Evolutionary conservation across 208 protist species (phyloP), one percentile per base, ranked within the genome.

Genomic region (Trypanosoma lewisi): DNA sequence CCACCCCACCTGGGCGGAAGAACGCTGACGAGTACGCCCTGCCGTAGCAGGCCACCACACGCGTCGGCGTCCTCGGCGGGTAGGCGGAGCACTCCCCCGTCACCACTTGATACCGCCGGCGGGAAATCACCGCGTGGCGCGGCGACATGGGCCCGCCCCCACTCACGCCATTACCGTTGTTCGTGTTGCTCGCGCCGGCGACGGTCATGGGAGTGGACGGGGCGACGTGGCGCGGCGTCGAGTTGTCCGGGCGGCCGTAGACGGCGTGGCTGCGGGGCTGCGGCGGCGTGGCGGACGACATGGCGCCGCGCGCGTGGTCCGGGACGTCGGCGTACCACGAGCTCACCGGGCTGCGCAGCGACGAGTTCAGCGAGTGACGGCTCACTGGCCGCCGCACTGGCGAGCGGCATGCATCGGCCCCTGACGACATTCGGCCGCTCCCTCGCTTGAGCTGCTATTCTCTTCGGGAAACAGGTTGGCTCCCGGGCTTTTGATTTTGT

Each of bases 91-190:
- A 28, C 30, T 67, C 52, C 19, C 12, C 8, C 5, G 62, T 16
- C 25, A 27, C 34, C 30, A 70, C 39, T 25, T 59, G 55, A 58
- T 60, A 70, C 14, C 65, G 55, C 30, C 65, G 65, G 25, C 53
- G 57, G 12, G 56, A 23, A 37, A 58, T 8, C 12, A 54, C 39
- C 33, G 65, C 47, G 56, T 58, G 49, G 28, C 65, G 65, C 4
- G 65, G 56, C n/a, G 65, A 70, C 28, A 70, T 63, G 14, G 9
- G n/a, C 5, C 65, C 25, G n/a, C n/a, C 36, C 5, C 36, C 31
- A 56, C 19, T 8, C 4, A 42, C 33, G 1, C 52, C n/a, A n/a
- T n/a, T n/a, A n/a, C n/a, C n/a, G n/a, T n/a, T n/a, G n/a, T n/a
- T n/a, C n/a, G n/a, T n/a, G n/a, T n/a, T n/a, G n/a, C n/a, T n/a